Base-by-base conservation (phyloP, 495 filamentous ascomycete species). In the Viridothelium virens region DNA sequence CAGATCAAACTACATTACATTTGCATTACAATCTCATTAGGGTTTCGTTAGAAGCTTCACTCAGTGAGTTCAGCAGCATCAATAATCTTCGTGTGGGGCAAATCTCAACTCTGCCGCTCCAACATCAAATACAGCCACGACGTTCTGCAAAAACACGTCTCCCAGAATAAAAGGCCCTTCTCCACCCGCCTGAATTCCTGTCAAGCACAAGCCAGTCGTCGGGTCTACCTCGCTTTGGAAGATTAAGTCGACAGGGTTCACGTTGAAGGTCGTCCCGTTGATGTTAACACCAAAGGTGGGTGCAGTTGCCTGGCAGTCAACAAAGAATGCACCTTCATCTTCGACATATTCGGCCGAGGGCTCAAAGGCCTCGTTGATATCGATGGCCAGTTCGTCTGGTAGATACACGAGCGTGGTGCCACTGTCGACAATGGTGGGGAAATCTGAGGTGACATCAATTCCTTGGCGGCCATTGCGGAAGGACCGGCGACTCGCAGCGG, bases 91-190 rank as follows among this genome's bases (percentile, higher is more conserved):
- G 47, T 70, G 63, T 4, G 68, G 63, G 6, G 72, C 72, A 65
- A 85, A 86, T 33, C 77, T 70, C 81, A 87, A 79, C 77, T 82
- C 74, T 25, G 77, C 59, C 61, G 74, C 74, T 3, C 84, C 85
- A 63, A 89, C 78, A 74, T 88, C 84, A 71, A 84, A 87, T 14
- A 86, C 82, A 0, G 80, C 79, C 10, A 89, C 74, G 0, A 87
- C 86, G 69, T 84, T 86, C 72, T 84, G 86, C 76, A 87, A 75
- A 68, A 88, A 89, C 0, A 77, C 77, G 64, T 83, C 82, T 1
- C 87, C 86, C 12, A 90, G 67, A 36, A 89, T 84, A 12, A 62
- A 50, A 44, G 69, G 62, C 39, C 66, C 67, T 7, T 62, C 56
- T 3, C 44, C 34, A 56, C 65, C 48, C 37, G 41, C 62, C 63